Evolutionary conservation across 1,139 yeast genomes (phyloP).

Genomic region (Blastobotrys persicus): DNA sequence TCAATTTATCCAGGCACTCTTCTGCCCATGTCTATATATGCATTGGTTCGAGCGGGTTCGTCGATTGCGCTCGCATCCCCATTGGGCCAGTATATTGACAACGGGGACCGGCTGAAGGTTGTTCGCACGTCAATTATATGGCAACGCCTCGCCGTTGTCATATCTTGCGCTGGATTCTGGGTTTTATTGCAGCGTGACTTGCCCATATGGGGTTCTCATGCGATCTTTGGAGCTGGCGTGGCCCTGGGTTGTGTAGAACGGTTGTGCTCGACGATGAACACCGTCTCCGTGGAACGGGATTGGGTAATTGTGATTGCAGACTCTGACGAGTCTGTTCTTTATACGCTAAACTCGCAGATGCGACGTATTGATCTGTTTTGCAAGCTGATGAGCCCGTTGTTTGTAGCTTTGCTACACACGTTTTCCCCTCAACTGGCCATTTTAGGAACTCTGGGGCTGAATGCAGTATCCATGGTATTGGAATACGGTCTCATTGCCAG

Average conservation of each 20-base stretch:
- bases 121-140: slow-evolving; percentile 36
- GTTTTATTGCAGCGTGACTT: slow-evolving; percentile 22
- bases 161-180: slow-evolving; percentile 29
- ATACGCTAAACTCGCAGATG: slow-evolving; percentile 36
- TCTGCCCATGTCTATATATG: slow-evolving; percentile 37
- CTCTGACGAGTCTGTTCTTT: slow-evolving; percentile 28
- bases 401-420: slow-evolving; percentile 36
- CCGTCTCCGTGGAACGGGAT: slow-evolving; percentile 42
- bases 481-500: slow-evolving; percentile 9
- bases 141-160: slow-evolving; percentile 36
- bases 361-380: slow-evolving; percentile 41
- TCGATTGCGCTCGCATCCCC: slow-evolving; percentile 33
- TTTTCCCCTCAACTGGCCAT: slow-evolving; percentile 29
- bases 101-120: slow-evolving; percentile 31
- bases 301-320: slow-evolving; percentile 43
- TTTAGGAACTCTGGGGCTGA: slow-evolving; percentile 30
- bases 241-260: slow-evolving; percentile 38
- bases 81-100: slow-evolving; percentile 33
- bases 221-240: slow-evolving; percentile 27
- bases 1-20: slow-evolving; percentile 35
- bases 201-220: not conserved
- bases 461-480: slow-evolving; percentile 26
- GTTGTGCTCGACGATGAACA: slow-evolving; percentile 38
- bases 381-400: slow-evolving; percentile 40
- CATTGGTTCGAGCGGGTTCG: slow-evolving; percentile 33